A percentile compares a stretch with the other conserved stretches of the same genome.
phyloP scores from a whole-genome alignment of 805 yeast species.

The Kluyveromyces lactis region DNA sequence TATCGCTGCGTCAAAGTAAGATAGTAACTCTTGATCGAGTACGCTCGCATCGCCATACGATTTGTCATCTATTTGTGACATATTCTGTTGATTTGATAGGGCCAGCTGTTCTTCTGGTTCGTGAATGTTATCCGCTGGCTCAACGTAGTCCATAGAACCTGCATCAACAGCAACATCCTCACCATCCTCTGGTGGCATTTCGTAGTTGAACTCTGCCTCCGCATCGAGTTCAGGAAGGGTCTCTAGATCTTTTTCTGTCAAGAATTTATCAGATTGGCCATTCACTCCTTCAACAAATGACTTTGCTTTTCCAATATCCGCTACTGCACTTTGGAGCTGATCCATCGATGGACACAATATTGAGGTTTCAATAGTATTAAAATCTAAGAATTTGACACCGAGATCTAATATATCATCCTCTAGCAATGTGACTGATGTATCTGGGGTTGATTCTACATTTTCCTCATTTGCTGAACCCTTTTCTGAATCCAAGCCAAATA shows the following conservation, averaged over 20 bases:
- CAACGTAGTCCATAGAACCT: constrained; percentile 14
- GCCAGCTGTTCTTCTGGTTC: constrained; percentile 6
- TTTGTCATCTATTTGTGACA: constrained; percentile 16
- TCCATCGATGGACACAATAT: constrained; percentile 66
- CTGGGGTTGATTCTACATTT: neutral
- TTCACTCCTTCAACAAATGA: constrained; percentile 36
- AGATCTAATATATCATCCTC: constrained; percentile 27
- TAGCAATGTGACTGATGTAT: constrained; percentile 5
- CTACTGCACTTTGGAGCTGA: constrained; percentile 50
- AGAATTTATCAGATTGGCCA: constrained; percentile 20
- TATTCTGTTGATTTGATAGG: constrained; percentile 9
- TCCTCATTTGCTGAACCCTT: constrained; percentile 10
- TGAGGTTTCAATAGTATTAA: constrained; percentile 22
- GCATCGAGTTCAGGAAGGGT: constrained; percentile 26
- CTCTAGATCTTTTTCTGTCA: constrained; percentile 25
- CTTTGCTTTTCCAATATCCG: constrained; percentile 47
- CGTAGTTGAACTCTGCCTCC: constrained; percentile 9
- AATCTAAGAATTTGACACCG: constrained; percentile 28
- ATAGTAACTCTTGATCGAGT: constrained; percentile 58
- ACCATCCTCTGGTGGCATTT: constrained; percentile 10
- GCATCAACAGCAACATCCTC: constrained; percentile 15
- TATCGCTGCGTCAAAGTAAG: constrained; percentile 71
- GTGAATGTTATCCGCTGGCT: constrained; percentile 12
- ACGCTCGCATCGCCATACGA: constrained; percentile 22
- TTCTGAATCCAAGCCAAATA: constrained; percentile 13